phyloP scores from a whole-genome alignment of 2,329 filamentous ascomycete genomes.

The Aspergillus brunneoviolaceus region DNA sequence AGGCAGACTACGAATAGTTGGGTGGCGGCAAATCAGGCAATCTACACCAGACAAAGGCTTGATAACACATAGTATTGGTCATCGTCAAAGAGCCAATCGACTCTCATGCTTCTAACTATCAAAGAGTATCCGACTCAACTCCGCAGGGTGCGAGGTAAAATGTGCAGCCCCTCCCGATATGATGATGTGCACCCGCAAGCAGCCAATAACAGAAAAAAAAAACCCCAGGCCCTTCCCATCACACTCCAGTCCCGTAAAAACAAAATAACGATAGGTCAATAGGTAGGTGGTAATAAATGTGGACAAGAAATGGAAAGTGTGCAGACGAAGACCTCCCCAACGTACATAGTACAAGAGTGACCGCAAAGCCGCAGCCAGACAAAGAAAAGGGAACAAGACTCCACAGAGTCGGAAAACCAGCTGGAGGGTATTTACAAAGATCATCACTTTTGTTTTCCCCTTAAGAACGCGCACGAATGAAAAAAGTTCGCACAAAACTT shows the following conservation, averaged over 20 bases:
- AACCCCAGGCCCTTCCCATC: conserved; percentile 29
- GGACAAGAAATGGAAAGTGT: conserved; percentile 22
- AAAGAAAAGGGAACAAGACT: conserved; percentile 23
- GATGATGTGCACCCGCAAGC: neutral
- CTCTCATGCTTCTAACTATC: neutral
- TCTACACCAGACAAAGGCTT: no score
- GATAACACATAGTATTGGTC: neutral
- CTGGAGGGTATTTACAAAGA: conserved; percentile 30
- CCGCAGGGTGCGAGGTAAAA: neutral
- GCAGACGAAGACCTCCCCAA: conserved; percentile 26
- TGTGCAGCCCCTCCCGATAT: conserved; percentile 1
- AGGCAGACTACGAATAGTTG: no score
- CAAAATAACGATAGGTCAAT: conserved; percentile 17
- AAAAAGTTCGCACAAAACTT: conserved; percentile 23
- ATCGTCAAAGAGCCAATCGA: neutral
- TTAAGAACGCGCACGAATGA: conserved; percentile 17
- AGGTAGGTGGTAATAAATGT: conserved; percentile 12
- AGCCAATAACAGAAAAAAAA: conserved; percentile 1
- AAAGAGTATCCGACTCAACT: neutral
- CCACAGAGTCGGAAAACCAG: conserved; percentile 27
- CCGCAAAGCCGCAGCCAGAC: conserved; percentile 24
- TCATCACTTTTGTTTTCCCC: conserved; percentile 29
- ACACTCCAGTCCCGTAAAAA: conserved; percentile 31
- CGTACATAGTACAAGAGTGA: conserved; percentile 34
- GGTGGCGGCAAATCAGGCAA: no score